phyloP scores from a whole-genome alignment of 768 basidiomycete genomes.

The Hirschioporus abietinus region DNA sequence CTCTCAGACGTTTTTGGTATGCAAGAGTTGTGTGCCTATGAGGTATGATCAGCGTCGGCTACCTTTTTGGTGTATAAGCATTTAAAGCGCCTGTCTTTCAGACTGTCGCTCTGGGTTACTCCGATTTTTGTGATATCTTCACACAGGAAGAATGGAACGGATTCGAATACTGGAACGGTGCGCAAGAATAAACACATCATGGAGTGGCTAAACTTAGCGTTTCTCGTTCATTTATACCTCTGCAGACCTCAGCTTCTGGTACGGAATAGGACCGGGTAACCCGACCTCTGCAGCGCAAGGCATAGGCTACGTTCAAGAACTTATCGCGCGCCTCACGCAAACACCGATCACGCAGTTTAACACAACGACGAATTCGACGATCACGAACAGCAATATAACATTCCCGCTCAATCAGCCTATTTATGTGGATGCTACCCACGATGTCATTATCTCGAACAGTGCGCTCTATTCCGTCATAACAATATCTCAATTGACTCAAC shows the following conservation, averaged over 20 bases:
- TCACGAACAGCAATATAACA: constrained; percentile 33
- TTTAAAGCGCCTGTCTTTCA: constrained; percentile 10
- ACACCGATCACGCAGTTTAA: constrained; percentile 32
- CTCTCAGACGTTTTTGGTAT: constrained; percentile 26
- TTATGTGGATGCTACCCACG: constrained; percentile 43
- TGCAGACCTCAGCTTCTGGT: constrained; percentile 27
- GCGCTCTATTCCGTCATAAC: not conserved
- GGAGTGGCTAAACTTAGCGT: not conserved
- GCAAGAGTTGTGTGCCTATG: constrained; percentile 36
- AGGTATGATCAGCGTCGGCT: constrained; percentile 20
- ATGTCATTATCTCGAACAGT: constrained; percentile 37
- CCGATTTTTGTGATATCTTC: constrained; percentile 45
- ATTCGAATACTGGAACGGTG: constrained; percentile 37
- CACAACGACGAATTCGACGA: constrained; percentile 41
- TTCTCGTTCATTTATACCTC: constrained; percentile 7
- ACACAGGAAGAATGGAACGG: constrained; percentile 48
- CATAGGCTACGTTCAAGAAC: constrained; percentile 38
- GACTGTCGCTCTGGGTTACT: constrained; percentile 48
- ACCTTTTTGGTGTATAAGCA: not conserved
- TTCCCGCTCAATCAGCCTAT: constrained; percentile 34
- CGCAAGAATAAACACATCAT: constrained; percentile 4
- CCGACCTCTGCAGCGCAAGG: constrained; percentile 34
- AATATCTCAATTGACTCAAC: not conserved
- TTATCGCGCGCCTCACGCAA: constrained; percentile 37
- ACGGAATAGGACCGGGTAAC: constrained; percentile 36